Evolutionary conservation across 2,329 filamentous ascomycete genomes (phyloP), one percentile per base, ranked within the genome.

Genomic region (Fusarium setosum): DNA sequence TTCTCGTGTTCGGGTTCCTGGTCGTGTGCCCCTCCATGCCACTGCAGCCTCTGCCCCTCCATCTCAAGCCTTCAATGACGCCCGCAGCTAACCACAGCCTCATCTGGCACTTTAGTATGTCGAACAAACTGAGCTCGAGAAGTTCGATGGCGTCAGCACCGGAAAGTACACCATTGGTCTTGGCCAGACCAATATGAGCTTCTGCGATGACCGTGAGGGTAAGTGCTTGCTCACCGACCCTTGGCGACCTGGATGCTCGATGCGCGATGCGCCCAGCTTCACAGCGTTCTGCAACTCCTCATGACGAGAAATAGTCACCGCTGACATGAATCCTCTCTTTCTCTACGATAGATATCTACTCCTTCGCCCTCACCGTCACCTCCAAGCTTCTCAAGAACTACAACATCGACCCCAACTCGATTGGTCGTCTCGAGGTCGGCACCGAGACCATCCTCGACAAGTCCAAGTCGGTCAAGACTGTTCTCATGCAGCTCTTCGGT

Each of bases 101-200:
- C 35, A 55, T 56, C 9, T 32, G 48, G 53, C 21, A n/a, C 21
- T 72, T 47, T 70, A 95, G 92, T 96, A 93, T 81, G 92, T 96
- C 74, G 91, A 94, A 76, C 92, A 96, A 82, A 79, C 84, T 58
- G 92, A 94, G 79, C 87, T 96, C 66, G 92, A 95, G 80, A 92
- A 93, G 81, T 93, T 93, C 81, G 92, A 96, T 87, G 92, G 92
- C 78, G 92, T 93, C 74, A 87, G 87, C 77, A 79, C 88, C 57
- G 92, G 92, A 71, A 96, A 96, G 83, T 96, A 96, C 86, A 96
- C 92, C 75, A 95, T 96, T 82, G 92, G 92, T 79, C 90, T 96
- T 57, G 92, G 92, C 74, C 92, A 96, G 86, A 95, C 91, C 77
- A 93, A 92, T 83, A 96, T 96, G 92, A 90, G 89, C 84, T 96